These are phyloP conservation scores for Ceratocystis alfenasii DNA, from an alignment of 2,329 filamentous ascomycete genomes.

Conservation along the genomic window DNA sequence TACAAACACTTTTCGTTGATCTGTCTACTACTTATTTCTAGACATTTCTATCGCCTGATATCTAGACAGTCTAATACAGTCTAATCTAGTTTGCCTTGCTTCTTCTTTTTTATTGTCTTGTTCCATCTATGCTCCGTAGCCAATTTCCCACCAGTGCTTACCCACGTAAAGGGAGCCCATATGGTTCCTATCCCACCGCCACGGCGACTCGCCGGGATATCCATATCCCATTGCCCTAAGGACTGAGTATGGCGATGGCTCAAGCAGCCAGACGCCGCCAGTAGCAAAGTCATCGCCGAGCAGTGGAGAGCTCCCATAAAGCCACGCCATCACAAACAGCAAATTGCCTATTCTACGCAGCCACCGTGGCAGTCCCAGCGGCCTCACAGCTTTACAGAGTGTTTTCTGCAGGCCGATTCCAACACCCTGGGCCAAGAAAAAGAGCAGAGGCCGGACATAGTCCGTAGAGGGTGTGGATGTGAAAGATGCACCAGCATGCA, in stretches of 20 bases:
- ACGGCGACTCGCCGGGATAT: conserved; percentile 48
- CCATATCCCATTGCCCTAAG: conserved; percentile 57
- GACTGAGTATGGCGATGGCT: conserved; percentile 66
- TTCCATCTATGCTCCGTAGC: conserved; percentile 26
- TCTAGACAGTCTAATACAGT: not conserved
- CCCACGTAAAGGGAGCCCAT: conserved; percentile 47
- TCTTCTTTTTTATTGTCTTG: not conserved
- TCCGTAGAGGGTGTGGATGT: conserved; percentile 45
- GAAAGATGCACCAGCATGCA: conserved; percentile 61
- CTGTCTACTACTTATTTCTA: not conserved
- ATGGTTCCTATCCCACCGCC: conserved; percentile 50
- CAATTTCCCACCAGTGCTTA: conserved; percentile 48
- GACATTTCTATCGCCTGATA: not conserved
- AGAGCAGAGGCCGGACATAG: conserved; percentile 46
- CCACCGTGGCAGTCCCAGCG: conserved; percentile 33
- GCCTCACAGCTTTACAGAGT: conserved; percentile 24
- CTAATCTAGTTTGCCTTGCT: not conserved
- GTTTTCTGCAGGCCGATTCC: conserved; percentile 51
- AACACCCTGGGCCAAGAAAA: conserved; percentile 59
- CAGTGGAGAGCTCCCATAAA: conserved; percentile 51
- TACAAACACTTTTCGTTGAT: not conserved
- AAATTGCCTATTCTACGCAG: conserved; percentile 47
- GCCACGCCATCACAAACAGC: conserved; percentile 51
- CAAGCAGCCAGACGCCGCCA: conserved; percentile 65
- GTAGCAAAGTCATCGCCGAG: conserved; percentile 67